phyloP scores from a whole-genome alignment of 2,329 filamentous ascomycete species.

The Beauveria asiatica region DNA sequence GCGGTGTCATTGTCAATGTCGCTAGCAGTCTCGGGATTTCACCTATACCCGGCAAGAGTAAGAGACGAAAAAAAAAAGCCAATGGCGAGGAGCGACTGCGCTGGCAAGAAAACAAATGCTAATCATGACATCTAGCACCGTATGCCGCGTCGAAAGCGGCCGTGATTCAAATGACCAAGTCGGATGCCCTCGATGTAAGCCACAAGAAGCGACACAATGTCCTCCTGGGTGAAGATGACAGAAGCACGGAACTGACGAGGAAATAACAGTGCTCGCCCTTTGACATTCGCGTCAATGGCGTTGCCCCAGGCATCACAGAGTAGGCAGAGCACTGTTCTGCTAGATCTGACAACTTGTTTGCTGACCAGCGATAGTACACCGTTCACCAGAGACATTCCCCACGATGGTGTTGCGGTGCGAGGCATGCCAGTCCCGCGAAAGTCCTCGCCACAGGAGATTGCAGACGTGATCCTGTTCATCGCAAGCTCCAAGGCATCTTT shows the following conservation, averaged over 20 bases:
- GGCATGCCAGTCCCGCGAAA: constrained; percentile 29
- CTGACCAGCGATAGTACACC: constrained; percentile 23
- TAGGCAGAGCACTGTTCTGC: constrained; percentile 12
- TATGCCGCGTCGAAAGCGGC: constrained; percentile 39
- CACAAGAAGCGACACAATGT: neutral
- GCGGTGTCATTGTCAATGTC: constrained; percentile 37
- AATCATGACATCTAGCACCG: constrained; percentile 23
- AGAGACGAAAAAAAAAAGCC: constrained; percentile 13
- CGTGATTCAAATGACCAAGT: constrained; percentile 35
- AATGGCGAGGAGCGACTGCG: neutral
- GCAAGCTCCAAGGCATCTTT: constrained; percentile 37
- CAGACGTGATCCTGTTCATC: constrained; percentile 37
- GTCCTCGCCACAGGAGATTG: constrained; percentile 36
- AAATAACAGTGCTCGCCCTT: constrained; percentile 31
- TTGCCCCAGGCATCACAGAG: constrained; percentile 38
- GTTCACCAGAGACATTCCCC: constrained; percentile 31
- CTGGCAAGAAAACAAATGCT: neutral
- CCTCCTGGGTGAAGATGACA: too few species aligned
- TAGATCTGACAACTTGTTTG: neutral
- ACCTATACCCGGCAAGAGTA: constrained; percentile 31
- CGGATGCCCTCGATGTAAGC: constrained; percentile 38
- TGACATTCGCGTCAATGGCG: constrained; percentile 36
- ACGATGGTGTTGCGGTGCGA: constrained; percentile 23
- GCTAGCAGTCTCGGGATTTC: constrained; percentile 35
- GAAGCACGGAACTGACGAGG: neutral